Evolutionary conservation across 306 rosid genomes (phyloP).

Genomic region (Argentina anserina): DNA sequence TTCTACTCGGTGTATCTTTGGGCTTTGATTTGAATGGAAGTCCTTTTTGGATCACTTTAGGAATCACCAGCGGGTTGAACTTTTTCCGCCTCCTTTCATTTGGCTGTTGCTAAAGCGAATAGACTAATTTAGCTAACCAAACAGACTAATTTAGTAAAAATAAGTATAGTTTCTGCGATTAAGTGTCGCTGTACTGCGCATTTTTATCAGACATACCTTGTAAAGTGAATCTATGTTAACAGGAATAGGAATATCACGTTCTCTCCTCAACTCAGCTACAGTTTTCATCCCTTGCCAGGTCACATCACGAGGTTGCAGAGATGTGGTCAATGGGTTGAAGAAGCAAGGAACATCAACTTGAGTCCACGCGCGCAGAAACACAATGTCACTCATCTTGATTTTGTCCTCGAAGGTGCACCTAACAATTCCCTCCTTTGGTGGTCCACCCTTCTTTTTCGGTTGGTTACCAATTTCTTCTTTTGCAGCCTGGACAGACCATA

Average conservation of each 20-base stretch:
- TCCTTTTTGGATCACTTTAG: constrained; percentile 56
- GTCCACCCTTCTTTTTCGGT: constrained; percentile 71
- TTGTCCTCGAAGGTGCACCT: constrained; percentile 97
- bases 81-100: constrained; percentile 71
- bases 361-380: constrained; percentile 89
- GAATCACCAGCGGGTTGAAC: constrained; percentile 85
- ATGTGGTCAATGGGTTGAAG: constrained; percentile 76
- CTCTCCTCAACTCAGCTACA: constrained; percentile 84
- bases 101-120: constrained; percentile 39
- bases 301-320: constrained; percentile 76
- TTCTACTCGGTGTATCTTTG: constrained; percentile 47
- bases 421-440: constrained; percentile 79
- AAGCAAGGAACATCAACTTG: constrained; percentile 79
- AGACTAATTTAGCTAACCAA: not conserved
- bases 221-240: constrained; percentile 85
- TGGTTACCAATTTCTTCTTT: constrained; percentile 84
- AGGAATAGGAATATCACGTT: constrained; percentile 60
- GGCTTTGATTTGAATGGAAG: constrained; percentile 83
- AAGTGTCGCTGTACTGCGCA: not conserved
- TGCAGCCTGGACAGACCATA: constrained; percentile 59
- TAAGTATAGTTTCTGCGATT: not conserved
- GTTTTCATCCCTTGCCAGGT: constrained; percentile 95
- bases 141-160: not conserved
- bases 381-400: constrained; percentile 93
- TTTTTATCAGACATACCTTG: constrained; percentile 47